Conservation (phyloP, 1,139 yeast species). For the Debaryomyces coudertii region DNA sequence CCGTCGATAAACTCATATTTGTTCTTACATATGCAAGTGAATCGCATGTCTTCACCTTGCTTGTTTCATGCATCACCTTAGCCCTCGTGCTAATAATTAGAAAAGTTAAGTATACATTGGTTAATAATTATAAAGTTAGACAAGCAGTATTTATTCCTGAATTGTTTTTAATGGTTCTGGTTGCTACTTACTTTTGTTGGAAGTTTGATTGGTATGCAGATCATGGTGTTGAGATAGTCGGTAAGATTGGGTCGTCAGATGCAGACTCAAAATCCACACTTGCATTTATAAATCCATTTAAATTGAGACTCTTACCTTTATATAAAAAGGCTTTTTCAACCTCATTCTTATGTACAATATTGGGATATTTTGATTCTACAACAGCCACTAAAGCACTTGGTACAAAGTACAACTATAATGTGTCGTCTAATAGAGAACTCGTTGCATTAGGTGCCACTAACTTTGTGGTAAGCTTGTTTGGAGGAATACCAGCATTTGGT, state of each 20-base stretch:
- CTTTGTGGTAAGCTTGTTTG: conserved; percentile 29
- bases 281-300: conserved; percentile 29
- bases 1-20: conserved; percentile 28
- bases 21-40: conserved; percentile 18
- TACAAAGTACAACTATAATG: conserved; percentile 34
- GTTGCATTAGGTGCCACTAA: conserved; percentile 38
- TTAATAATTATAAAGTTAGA: conserved; percentile 20
- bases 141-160: conserved; percentile 36
- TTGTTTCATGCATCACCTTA: conserved; percentile 27
- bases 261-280: conserved; percentile 13
- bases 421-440: conserved; percentile 37
- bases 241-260: conserved; percentile 19
- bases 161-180: conserved; percentile 33
- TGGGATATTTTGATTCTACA: conserved; percentile 39
- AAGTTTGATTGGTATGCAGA: conserved; percentile 24
- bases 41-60: conserved; percentile 26
- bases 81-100: conserved; percentile 26
- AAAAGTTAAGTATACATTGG: conserved; percentile 21
- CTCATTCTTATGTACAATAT: conserved; percentile 33
- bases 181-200: conserved; percentile 31
- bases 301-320: conserved; percentile 20
- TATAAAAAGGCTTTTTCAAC: conserved; percentile 31
- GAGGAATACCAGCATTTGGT: conserved; percentile 41
- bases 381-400: conserved; percentile 38
- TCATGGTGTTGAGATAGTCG: conserved; percentile 35